phyloP scores from a whole-genome alignment of 768 basidiomycete genomes.

The Chlorophyllum brunneum region DNA sequence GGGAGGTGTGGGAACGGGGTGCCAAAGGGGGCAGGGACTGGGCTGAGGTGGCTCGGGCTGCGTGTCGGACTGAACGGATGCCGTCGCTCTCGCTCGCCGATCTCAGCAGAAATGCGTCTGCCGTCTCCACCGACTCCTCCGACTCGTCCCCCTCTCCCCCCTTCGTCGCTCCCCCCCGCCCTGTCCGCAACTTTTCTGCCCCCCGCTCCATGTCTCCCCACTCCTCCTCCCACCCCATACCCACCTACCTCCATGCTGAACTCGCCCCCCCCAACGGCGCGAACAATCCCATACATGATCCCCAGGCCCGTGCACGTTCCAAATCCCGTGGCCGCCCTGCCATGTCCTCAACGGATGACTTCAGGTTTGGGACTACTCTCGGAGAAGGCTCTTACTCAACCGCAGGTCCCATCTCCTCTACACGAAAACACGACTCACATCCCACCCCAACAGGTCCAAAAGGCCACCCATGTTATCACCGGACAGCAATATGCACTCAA shows the following conservation, averaged over 20 bases:
- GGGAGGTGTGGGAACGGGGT: not conserved
- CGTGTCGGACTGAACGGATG: not conserved
- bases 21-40: not conserved
- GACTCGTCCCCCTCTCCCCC: constrained; percentile 42
- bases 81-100: constrained; percentile 40
- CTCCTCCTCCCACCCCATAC: constrained; percentile 34
- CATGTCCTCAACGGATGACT: constrained; percentile 56
- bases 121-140: constrained; percentile 66
- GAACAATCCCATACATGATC: constrained; percentile 8
- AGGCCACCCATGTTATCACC: constrained; percentile 38
- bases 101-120: constrained; percentile 73
- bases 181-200: constrained; percentile 61
- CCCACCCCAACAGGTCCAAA: constrained; percentile 47
- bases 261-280: constrained; percentile 27
- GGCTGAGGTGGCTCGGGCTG: not conserved
- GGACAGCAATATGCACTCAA: constrained; percentile 31
- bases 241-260: constrained; percentile 57
- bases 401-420: constrained; percentile 37
- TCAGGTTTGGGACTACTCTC: constrained; percentile 67
- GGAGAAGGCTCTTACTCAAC: constrained; percentile 85
- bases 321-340: constrained; percentile 41
- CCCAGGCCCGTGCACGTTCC: constrained; percentile 27
- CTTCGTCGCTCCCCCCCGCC: constrained; percentile 44
- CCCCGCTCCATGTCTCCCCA: constrained; percentile 40
- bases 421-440: not conserved